Conservation (phyloP, 1,284 basidiomycete species). For the Ceratobasidium sp. region DNA sequence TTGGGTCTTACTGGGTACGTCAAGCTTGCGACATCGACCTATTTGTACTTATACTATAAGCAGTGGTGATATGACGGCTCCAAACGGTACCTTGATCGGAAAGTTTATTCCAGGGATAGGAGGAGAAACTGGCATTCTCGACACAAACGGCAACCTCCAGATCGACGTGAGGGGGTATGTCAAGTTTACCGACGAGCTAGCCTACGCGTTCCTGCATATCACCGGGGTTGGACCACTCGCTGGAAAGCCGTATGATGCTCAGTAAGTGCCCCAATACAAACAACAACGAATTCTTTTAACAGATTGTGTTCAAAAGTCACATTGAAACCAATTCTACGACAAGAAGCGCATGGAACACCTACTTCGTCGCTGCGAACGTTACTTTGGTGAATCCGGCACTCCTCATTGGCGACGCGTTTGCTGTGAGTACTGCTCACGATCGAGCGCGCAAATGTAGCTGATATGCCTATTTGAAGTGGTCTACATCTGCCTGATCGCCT, state of each 20-base stretch:
- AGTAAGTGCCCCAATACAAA: not conserved
- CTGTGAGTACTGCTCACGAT: not conserved
- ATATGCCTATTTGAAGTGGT: not conserved
- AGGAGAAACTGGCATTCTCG: conserved; percentile 6
- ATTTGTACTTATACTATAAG: not conserved
- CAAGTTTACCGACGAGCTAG: not conserved
- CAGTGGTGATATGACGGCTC: not conserved
- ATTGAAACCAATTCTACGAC: conserved; percentile 8
- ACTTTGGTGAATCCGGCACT: not conserved
- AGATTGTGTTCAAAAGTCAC: not conserved
- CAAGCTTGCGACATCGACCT: not conserved
- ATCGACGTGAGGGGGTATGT: not conserved
- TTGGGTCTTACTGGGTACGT: not conserved
- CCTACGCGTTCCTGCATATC: not conserved
- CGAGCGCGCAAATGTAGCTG: not conserved
- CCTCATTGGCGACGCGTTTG: not conserved
- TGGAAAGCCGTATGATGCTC: conserved; percentile 7
- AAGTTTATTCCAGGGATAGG: not conserved
- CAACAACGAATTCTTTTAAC: not conserved
- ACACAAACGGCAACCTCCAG: conserved; percentile 12
- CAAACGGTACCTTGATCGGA: not conserved
- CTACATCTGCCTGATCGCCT: too few relatives aligned
- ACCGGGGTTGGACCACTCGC: not conserved
- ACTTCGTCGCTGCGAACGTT: conserved; percentile 8
- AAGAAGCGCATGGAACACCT: conserved; percentile 9